Conservation (phyloP, 371 early-diverging fungal genomes). For the Mortierella sp. region DNA sequence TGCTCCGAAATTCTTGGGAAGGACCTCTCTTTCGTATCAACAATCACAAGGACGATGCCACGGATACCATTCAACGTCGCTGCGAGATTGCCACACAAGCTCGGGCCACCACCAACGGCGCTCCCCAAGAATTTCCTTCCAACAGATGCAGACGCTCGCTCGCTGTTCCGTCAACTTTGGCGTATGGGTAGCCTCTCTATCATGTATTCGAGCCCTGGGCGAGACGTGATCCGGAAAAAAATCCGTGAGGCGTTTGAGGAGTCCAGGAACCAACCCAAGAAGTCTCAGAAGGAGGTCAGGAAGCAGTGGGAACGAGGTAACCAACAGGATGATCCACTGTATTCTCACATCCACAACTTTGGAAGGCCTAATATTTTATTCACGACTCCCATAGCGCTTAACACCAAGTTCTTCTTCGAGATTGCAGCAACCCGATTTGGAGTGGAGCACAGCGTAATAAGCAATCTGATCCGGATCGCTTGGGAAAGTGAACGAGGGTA, state of each 20-base stretch:
- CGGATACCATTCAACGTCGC: conserved; percentile 48
- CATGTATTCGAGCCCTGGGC: conserved; percentile 43
- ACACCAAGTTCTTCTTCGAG: conserved; percentile 47
- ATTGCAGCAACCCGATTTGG: conserved; percentile 46
- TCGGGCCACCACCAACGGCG: conserved; percentile 38
- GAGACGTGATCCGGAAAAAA: conserved; percentile 27
- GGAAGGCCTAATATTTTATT: neutral
- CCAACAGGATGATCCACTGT: too few relatives aligned
- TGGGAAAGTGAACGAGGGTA: conserved; percentile 29
- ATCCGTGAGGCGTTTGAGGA: conserved; percentile 50
- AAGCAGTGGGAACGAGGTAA: conserved; percentile 51
- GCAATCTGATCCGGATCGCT: conserved; percentile 29
- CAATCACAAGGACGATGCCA: too few relatives aligned
- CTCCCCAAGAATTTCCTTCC: conserved; percentile 30
- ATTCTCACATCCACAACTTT: neutral
- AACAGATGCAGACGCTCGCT: conserved; percentile 44
- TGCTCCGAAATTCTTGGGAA: conserved; percentile 1
- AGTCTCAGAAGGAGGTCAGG: conserved; percentile 13
- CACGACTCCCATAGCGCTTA: conserved; percentile 19
- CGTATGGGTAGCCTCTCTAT: conserved; percentile 42
- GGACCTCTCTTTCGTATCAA: too few relatives aligned
- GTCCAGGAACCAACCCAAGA: conserved; percentile 7
- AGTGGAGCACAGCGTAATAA: conserved; percentile 41
- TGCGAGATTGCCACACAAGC: conserved; percentile 30
- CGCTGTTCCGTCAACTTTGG: conserved; percentile 48